Conservation (phyloP, 306 rosid genomes). For the Trifolium repens region DNA sequence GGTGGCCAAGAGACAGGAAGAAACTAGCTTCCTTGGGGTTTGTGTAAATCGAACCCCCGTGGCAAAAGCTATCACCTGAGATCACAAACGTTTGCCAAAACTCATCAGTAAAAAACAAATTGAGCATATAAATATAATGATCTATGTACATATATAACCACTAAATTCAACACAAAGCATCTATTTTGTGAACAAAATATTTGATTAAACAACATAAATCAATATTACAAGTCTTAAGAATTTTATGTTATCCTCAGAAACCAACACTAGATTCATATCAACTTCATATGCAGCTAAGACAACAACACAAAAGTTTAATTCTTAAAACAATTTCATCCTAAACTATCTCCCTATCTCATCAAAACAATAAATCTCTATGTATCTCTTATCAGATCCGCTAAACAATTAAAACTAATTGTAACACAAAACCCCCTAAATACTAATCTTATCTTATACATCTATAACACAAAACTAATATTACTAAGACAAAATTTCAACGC, state of each 20-base stretch:
- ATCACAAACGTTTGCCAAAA: constrained; percentile 33
- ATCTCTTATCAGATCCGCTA: constrained; percentile 37
- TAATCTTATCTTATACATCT: background rate
- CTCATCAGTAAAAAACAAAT: constrained; percentile 42
- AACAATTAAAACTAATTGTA: background rate
- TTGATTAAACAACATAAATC: constrained; percentile 15
- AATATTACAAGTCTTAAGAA: background rate
- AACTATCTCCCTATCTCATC: background rate
- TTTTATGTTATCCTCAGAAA: background rate
- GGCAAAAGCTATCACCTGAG: constrained; percentile 78
- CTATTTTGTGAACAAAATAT: background rate
- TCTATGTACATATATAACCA: constrained; percentile 1
- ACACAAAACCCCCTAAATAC: background rate
- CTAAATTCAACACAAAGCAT: background rate
- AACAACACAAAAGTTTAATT: too few species aligned
- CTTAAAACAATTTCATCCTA: background rate
- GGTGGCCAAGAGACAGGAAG: constrained; percentile 72
- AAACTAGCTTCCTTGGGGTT: constrained; percentile 81
- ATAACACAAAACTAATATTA: background rate
- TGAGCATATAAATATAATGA: background rate
- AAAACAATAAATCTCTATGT: background rate
- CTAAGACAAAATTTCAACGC: background rate
- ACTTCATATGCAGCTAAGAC: background rate
- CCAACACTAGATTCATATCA: constrained; percentile 18
- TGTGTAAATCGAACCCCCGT: constrained; percentile 70